Conservation (phyloP, 805 yeast species). For the Starmerella potacharoeniae region DNA sequence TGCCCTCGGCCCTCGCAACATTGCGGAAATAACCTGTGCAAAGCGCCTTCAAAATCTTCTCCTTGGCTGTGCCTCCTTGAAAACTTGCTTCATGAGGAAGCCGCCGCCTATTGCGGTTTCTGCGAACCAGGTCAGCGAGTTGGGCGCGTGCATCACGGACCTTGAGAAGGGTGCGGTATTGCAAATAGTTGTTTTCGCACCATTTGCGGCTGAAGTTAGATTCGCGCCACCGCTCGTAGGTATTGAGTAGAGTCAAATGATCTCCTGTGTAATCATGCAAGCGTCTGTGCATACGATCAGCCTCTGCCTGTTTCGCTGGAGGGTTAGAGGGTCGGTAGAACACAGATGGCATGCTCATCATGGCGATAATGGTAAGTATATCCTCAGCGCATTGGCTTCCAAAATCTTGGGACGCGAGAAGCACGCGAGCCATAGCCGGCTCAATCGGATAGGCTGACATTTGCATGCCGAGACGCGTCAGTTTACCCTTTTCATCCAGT, state of each 20-base stretch:
- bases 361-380: slow-evolving; percentile 61
- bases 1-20: slow-evolving; percentile 40
- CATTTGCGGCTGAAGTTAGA: slow-evolving; percentile 48
- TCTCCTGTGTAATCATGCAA: slow-evolving; percentile 71
- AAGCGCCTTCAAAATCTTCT: slow-evolving; percentile 41
- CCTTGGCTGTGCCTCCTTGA: slow-evolving; percentile 25
- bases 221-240: slow-evolving; percentile 68
- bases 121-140: slow-evolving; percentile 38
- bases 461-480: slow-evolving; percentile 65
- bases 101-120: slow-evolving; percentile 24
- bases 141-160: slow-evolving; percentile 78
- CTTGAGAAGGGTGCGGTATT: slow-evolving; percentile 60
- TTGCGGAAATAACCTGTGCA: slow-evolving; percentile 62
- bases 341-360: slow-evolving; percentile 69
- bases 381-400: slow-evolving; percentile 46
- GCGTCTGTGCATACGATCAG: slow-evolving; percentile 51
- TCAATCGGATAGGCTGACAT: slow-evolving; percentile 92
- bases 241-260: slow-evolving; percentile 72
- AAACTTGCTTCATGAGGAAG: slow-evolving; percentile 17
- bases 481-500: slow-evolving; percentile 63
- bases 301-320: slow-evolving; percentile 37
- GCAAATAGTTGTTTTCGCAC: slow-evolving; percentile 75
- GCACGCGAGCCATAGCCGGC: slow-evolving; percentile 73
- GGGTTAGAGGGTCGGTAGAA: slow-evolving; percentile 62
- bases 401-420: slow-evolving; percentile 41